Evolutionary conservation across 257 asterid species (phyloP), one percentile per base, ranked within the genome.

Genomic region (Capsicum chinense): DNA sequence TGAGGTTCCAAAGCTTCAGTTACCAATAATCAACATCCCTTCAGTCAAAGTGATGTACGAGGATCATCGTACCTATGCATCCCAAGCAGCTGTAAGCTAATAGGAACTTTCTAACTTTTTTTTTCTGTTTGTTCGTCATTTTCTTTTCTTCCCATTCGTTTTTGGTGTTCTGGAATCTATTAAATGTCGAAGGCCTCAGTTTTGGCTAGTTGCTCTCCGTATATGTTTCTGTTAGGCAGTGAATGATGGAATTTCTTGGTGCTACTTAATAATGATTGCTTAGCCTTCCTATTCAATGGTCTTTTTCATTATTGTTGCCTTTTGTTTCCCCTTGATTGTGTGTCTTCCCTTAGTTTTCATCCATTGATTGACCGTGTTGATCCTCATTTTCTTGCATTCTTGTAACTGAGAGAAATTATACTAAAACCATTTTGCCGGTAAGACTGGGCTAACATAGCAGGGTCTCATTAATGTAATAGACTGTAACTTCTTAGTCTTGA

Each of bases 31-130:
- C 88, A 90, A 92, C 90, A 86, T 91, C 81, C 86, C 91, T 85
- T 93, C 91, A 35, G 86, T 90, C 83, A 90, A 88, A 88, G 94
- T 97, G 84, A 88, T 91, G 83, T 95, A 91, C 79, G 98, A 95
- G 90, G 99, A 97, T 90, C 94, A 91, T 88, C 98, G 98, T 80
- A 97, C 99, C 69, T 97, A 91, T 92, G 97, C 95, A 70, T 93
- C 98, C 74, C 89, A 93, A 73, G 88, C 90, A 83, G 98, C 98
- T 82, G 99, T 97, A 91, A 92, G 98, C 90, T 80, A 52, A 83
- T 83, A 73, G 54, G 19, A 58, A 84, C 57, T 79, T 70, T 83
- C 82, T 64, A 26, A 13, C 26, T 21, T 21, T 48, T 47, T 76
- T 52, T 73, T 76, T 52, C 62, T 76, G 2, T 76, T 52, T 52